Evolutionary conservation across 352 stramenopile genomes (phyloP).

Genomic region (Phytophthora crassamura): DNA sequence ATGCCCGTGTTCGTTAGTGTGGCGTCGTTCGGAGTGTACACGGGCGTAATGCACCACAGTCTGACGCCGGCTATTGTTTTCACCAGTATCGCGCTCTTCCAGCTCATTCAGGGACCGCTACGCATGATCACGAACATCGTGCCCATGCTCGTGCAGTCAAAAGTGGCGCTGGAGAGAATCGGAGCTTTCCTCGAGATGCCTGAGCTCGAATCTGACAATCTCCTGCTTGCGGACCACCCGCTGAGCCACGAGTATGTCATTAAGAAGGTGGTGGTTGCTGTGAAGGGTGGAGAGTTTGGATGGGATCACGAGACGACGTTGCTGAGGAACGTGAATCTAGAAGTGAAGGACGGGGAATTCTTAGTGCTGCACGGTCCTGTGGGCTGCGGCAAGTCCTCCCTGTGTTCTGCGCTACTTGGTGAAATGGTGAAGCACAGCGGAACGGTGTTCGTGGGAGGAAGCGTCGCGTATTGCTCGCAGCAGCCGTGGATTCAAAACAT

Average conservation of each 20-base stretch:
- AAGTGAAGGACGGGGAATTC: slow-evolving; percentile 80
- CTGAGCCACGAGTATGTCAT: slow-evolving; percentile 23
- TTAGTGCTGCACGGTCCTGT: slow-evolving; percentile 92
- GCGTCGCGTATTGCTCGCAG: slow-evolving; percentile 87
- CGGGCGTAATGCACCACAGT: slow-evolving; percentile 72
- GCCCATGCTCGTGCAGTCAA: slow-evolving; percentile 84
- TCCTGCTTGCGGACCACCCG: slow-evolving; percentile 24
- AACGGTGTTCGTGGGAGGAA: slow-evolving; percentile 47
- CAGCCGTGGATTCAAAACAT: slow-evolving; percentile 92
- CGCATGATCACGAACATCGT: slow-evolving; percentile 52
- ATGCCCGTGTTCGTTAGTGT: slow-evolving; percentile 62
- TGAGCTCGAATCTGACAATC: slow-evolving; percentile 35
- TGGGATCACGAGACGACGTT: slow-evolving; percentile 38
- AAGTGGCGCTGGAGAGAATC: slow-evolving; percentile 80
- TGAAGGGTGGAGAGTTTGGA: slow-evolving; percentile 44
- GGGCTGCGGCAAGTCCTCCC: slow-evolving; percentile 90
- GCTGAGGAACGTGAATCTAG: slow-evolving; percentile 71
- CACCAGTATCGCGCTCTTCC: slow-evolving; percentile 71
- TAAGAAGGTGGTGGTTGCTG: slow-evolving; percentile 37
- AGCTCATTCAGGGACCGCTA: slow-evolving; percentile 75
- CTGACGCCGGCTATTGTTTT: slow-evolving; percentile 83
- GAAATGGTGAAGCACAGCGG: slow-evolving; percentile 87
- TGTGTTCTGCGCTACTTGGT: slow-evolving; percentile 62
- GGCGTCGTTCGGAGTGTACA: slow-evolving; percentile 51
- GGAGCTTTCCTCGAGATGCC: slow-evolving; percentile 76